phyloP scores from a whole-genome alignment of 2,329 filamentous ascomycete genomes.

The Dactylellina cionopaga region DNA sequence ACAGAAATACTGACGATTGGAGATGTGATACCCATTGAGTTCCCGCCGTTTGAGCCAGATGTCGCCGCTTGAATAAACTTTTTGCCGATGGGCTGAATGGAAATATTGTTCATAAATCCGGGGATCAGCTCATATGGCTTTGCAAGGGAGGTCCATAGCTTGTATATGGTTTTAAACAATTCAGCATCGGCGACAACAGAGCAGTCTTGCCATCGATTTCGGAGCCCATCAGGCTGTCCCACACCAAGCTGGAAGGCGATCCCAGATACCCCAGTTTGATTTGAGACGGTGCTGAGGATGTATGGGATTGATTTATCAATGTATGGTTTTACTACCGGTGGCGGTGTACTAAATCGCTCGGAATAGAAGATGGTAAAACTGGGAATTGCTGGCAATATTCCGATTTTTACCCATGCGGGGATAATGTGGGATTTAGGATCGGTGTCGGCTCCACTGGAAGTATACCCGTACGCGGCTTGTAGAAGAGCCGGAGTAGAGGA shows the following conservation, averaged over 20 bases:
- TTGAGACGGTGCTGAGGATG: not conserved
- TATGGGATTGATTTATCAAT: conserved; percentile 17
- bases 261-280: conserved; percentile 7
- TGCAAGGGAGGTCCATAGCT: conserved; percentile 6
- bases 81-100: conserved; percentile 42
- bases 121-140: not conserved
- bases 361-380: conserved; percentile 22
- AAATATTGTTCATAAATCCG: not conserved
- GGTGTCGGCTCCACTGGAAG: not conserved
- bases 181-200: conserved; percentile 11
- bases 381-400: not conserved
- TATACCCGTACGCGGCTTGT: not conserved
- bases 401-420: not conserved
- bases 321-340: conserved; percentile 24
- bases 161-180: conserved; percentile 20
- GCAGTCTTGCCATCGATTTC: conserved; percentile 19
- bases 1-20: not conserved
- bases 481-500: not conserved
- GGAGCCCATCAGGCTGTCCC: not conserved
- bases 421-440: conserved; percentile 4
- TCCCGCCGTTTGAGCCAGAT: conserved; percentile 14
- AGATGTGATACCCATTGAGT: conserved; percentile 17
- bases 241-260: conserved; percentile 2
- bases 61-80: conserved; percentile 16
- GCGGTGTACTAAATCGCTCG: conserved; percentile 14